Evolutionary conservation across 2,329 filamentous ascomycete genomes (phyloP), one percentile per base, ranked within the genome.

Genomic region (Diplodia sapinea): DNA sequence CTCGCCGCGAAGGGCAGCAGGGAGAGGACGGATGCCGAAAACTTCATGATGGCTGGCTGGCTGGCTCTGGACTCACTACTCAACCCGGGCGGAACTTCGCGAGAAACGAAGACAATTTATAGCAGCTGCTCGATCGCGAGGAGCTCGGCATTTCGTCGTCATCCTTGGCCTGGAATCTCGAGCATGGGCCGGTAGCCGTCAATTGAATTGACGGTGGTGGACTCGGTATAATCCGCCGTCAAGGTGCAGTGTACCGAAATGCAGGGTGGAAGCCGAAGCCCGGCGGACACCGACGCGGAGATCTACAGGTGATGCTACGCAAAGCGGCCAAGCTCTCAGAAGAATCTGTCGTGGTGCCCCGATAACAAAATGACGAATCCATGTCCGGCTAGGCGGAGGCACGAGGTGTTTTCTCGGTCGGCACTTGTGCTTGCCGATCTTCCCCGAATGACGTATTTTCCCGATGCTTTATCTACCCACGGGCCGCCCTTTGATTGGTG

Each of bases 361-460:
- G 57, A 62, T 62, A 38, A 63, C 47, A 38, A 50, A 33, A 49
- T 49, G 2, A 13, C 23, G 5, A 36, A 29, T 17, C 57, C 43
- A 62, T 62, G 26, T 50, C 57, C 57, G 57, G 36, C 33, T 11
- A 23, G 4, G 36, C 33, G 9, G 33, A 23, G 20, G 33, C n/a
- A n/a, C n/a, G n/a, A n/a, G n/a, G n/a, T 26, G 20, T 61, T 61
- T 49, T 31, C 38, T 62, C 57, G 57, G 57, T 43, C 57, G 26
- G 43, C 57, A 50, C 31, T 62, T 36, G 9, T 20, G 26, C 43
- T 29, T 62, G 57, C 57, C 57, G 57, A 62, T 43, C 55, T 9
- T 23, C 20, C 0, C 9, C 26, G 20, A 36, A 47, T 59, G 33
- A 59, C 55, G 55, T 38, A 59, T 13, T 43, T 15, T 43, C 33